Percentiles rank a stretch among this genome's conserved stretches.
phyloP scores from a whole-genome alignment of 176 grass and related monocot species.

The Areca catechu region DNA sequence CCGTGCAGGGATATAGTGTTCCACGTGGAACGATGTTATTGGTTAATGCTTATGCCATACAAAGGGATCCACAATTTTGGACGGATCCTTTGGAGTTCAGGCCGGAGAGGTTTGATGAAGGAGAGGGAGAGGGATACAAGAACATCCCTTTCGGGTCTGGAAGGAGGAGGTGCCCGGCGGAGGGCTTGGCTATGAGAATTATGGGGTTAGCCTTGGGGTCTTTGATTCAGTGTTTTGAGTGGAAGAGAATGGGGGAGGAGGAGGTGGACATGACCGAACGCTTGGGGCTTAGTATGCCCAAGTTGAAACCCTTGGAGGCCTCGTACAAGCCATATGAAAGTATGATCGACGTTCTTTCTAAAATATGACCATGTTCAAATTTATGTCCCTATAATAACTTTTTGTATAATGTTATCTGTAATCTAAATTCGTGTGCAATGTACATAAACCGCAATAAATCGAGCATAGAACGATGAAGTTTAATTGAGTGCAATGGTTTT shows the following conservation, averaged over 20 bases:
- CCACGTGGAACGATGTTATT: conserved; percentile 39
- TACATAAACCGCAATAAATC: no score
- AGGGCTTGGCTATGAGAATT: conserved; percentile 4
- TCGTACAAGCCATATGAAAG: no score
- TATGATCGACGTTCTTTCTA: no score
- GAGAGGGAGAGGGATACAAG: background rate
- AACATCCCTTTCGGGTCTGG: conserved; percentile 42
- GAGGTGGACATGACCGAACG: conserved; percentile 22
- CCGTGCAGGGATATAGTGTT: conserved; percentile 13
- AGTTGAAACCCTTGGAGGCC: no score
- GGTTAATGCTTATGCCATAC: conserved; percentile 41
- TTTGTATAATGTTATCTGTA: no score
- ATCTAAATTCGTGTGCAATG: no score
- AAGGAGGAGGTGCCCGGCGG: conserved; percentile 39
- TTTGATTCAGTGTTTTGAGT: conserved; percentile 35
- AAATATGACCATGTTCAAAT: no score
- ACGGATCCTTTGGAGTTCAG: conserved; percentile 20
- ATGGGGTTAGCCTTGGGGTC: conserved; percentile 12
- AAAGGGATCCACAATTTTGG: conserved; percentile 32
- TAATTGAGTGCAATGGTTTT: no score
- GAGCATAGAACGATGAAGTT: no score
- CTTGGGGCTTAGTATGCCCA: background rate
- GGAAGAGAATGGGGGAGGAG: conserved; percentile 16
- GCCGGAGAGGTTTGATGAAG: conserved; percentile 39
- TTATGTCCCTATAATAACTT: no score